phyloP scores from a whole-genome alignment of 305 asterid genomes.

The Fraxinus nigra region DNA sequence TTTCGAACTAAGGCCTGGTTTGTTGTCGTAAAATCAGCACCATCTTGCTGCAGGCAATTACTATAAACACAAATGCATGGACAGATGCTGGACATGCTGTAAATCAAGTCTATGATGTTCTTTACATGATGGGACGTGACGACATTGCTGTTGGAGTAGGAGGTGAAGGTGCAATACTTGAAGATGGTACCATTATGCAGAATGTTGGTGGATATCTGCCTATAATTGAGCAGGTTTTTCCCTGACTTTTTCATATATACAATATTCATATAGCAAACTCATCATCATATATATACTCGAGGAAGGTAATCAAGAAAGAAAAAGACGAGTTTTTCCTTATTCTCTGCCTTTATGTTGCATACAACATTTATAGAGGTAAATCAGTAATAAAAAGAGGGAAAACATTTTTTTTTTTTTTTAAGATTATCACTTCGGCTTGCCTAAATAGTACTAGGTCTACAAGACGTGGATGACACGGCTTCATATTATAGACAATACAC shows the following conservation, averaged over 20 bases:
- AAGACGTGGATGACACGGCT: not conserved
- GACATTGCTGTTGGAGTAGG: conserved; percentile 86
- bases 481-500: not conserved
- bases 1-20: not conserved
- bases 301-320: not conserved
- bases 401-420: not conserved
- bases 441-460: not conserved
- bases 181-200: conserved; percentile 60
- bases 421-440: not conserved
- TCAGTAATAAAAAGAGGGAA: not conserved
- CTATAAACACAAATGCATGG: conserved; percentile 74
- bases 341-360: not conserved
- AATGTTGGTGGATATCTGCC: conserved; percentile 90
- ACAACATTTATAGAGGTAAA: not conserved
- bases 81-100: conserved; percentile 77
- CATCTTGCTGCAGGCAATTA: conserved; percentile 59
- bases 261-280: not conserved
- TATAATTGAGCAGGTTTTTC: conserved; percentile 60
- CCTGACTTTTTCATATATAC: not conserved
- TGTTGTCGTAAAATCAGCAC: not conserved
- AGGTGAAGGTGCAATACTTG: conserved; percentile 80
- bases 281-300: not conserved
- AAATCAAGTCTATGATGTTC: conserved; percentile 76
- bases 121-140: conserved; percentile 90
- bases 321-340: not conserved